Percentiles rank a stretch among this genome's conserved stretches.
Evolutionary conservation across 2,329 filamentous ascomycete species (phyloP).

Genomic region (Alternaria tenuissima): DNA sequence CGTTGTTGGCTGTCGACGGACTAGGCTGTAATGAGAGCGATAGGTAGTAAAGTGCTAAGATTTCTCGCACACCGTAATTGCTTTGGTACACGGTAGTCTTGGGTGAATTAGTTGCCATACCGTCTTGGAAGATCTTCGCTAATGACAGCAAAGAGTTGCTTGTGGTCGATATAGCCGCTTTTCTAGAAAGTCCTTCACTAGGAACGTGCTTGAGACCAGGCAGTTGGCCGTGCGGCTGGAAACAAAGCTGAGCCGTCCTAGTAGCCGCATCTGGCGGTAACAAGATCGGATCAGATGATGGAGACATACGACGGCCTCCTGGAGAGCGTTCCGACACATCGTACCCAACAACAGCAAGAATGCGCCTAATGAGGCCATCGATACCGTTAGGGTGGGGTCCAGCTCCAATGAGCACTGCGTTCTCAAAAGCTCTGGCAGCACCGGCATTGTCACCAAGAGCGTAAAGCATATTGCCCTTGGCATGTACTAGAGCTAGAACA

Average conservation of each 20-base stretch:
- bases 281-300: conserved; percentile 71
- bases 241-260: conserved; percentile 82
- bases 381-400: conserved; percentile 76
- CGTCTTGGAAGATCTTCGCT: conserved; percentile 97
- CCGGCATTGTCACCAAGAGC: conserved; percentile 80
- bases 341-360: conserved; percentile 71
- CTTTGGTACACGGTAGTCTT: conserved; percentile 64
- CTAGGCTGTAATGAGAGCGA: conserved; percentile 94
- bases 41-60: conserved; percentile 92
- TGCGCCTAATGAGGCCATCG: conserved; percentile 77
- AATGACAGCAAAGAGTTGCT: conserved; percentile 94
- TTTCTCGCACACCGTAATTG: conserved; percentile 84
- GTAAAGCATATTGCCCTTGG: conserved; percentile 99
- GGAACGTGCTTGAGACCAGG: conserved; percentile 78
- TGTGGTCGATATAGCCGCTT: conserved; percentile 87
- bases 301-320: conserved; percentile 35
- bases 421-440: conserved; percentile 90
- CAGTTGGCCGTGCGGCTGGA: conserved; percentile 76
- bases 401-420: conserved; percentile 88
- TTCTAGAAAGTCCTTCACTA: conserved; percentile 73
- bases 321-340: conserved; percentile 48
- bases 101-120: conserved; percentile 78
- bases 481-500: conserved; percentile 91
- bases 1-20: conserved; percentile 97
- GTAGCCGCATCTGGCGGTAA: conserved; percentile 85